These are phyloP conservation scores for Imleria badia DNA, from an alignment of 768 basidiomycete genomes.

Conservation along the genomic window DNA sequence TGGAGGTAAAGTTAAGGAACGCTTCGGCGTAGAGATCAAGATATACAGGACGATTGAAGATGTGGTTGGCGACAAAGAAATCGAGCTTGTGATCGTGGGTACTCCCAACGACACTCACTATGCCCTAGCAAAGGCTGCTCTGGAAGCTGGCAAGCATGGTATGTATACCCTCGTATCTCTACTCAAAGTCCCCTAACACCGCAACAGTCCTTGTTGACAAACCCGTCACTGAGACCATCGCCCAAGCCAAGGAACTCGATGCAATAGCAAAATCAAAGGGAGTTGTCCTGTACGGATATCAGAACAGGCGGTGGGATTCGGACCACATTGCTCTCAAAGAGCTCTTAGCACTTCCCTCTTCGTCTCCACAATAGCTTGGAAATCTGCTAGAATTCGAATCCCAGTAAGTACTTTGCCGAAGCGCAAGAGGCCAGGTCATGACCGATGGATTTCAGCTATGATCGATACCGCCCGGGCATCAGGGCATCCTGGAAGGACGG, in stretches of 20 bases:
- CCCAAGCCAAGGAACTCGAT: slow-evolving; percentile 60
- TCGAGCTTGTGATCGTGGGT: slow-evolving; percentile 67
- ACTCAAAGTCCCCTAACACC: background rate
- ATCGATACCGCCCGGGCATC: slow-evolving; percentile 64
- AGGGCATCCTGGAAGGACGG: slow-evolving; percentile 83
- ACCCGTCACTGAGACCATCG: slow-evolving; percentile 62
- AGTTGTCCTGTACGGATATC: slow-evolving; percentile 68
- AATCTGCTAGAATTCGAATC: slow-evolving; percentile 71
- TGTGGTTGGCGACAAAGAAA: slow-evolving; percentile 58
- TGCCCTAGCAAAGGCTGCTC: slow-evolving; percentile 57
- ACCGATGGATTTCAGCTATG: slow-evolving; percentile 48
- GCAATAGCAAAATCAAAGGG: slow-evolving; percentile 56
- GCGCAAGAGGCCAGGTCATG: background rate
- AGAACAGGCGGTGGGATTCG: slow-evolving; percentile 77
- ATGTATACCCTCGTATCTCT: slow-evolving; percentile 11
- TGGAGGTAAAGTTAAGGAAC: slow-evolving; percentile 63
- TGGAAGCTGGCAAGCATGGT: slow-evolving; percentile 77
- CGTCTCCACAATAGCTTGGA: slow-evolving; percentile 56
- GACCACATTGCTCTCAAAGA: slow-evolving; percentile 69
- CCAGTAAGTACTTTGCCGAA: slow-evolving; percentile 45
- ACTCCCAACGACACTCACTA: slow-evolving; percentile 80
- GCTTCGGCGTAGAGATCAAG: slow-evolving; percentile 57
- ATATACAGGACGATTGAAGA: slow-evolving; percentile 61
- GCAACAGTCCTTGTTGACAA: slow-evolving; percentile 73
- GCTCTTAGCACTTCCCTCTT: slow-evolving; percentile 53